Evolutionary conservation across 2,329 filamentous ascomycete species (phyloP), one percentile per base, ranked within the genome.

Genomic region (Cyanodermella asteris): DNA sequence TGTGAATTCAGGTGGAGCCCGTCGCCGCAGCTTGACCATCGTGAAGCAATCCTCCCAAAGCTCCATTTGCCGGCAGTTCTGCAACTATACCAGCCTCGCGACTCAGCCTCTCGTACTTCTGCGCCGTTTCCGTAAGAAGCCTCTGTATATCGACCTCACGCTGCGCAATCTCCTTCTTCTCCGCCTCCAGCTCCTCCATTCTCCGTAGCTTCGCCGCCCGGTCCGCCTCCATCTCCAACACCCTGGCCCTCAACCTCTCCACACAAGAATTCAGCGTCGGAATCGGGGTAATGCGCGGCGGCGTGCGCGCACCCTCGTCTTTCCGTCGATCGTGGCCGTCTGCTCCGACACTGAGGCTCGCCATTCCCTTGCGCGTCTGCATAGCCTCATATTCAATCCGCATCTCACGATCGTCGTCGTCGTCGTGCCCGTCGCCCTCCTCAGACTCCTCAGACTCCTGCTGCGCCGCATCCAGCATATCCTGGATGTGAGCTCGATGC

Each of bases 281-380:
- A 13, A 93, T 50, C 3, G 80, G 72, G 5, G 74, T 72, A 39
- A 91, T 76, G 32, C 66, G 72, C 3, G 77, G 65, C 1, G 73
- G 74, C 2, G 70, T 69, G 28, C 58, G 66, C 10, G 54, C 48
- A 20, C 56, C 43, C 22, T 51, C 45, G 5, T 32, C 31, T 4
- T 22, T 22, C 18, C 27, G 29, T 10, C 22, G 23, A n/a, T n/a
- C n/a, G n/a, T n/a, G n/a, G n/a, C n/a, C n/a, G n/a, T n/a, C n/a
- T n/a, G n/a, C n/a, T n/a, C n/a, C n/a, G n/a, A n/a, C n/a, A n/a
- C n/a, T n/a, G 13, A 74, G 40, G 0, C 70, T 74, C 38, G 84
- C 82, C 52, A 87, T 73, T n/a, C 80, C 84, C 4, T 77, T 75
- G 12, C 74, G 64, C 6, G 77, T 82, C 51, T 94, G 84, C 4